phyloP scores from a whole-genome alignment of 441 rosid genomes.

The Bruguiera hainesii region DNA sequence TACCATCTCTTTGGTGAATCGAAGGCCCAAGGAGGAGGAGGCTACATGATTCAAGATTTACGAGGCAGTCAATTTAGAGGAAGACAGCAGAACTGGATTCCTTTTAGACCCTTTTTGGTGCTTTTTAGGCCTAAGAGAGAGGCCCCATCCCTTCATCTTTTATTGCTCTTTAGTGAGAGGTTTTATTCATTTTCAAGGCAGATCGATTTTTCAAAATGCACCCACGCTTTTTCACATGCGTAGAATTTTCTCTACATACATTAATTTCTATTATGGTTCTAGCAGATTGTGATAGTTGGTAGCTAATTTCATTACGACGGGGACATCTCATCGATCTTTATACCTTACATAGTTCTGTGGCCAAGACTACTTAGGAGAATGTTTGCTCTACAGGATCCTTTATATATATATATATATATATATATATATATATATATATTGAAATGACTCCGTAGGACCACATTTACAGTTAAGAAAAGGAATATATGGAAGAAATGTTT shows the following conservation, averaged over 20 bases:
- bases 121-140: constrained; percentile 10
- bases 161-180: not conserved
- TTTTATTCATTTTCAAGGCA: too few species aligned
- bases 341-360: not conserved
- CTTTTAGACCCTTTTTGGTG: not conserved
- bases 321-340: not conserved
- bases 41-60: not conserved
- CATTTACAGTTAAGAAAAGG: too few species aligned
- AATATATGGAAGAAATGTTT: too few species aligned
- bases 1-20: constrained; percentile 13
- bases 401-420: too few species aligned
- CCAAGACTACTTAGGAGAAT: constrained; percentile 8
- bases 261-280: not conserved
- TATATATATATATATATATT: too few species aligned
- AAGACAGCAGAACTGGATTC: not conserved
- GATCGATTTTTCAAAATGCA: too few species aligned
- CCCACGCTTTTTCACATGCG: too few species aligned
- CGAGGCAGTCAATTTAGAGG: not conserved
- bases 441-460: too few species aligned
- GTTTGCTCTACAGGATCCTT: constrained; percentile 8
- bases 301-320: not conserved
- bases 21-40: not conserved
- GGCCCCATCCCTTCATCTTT: constrained; percentile 17
- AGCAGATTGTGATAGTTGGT: not conserved
- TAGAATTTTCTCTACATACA: not conserved